Evolutionary conservation across 257 asterid genomes (phyloP), one percentile per base, ranked within the genome.

Genomic region (Striga asiatica): DNA sequence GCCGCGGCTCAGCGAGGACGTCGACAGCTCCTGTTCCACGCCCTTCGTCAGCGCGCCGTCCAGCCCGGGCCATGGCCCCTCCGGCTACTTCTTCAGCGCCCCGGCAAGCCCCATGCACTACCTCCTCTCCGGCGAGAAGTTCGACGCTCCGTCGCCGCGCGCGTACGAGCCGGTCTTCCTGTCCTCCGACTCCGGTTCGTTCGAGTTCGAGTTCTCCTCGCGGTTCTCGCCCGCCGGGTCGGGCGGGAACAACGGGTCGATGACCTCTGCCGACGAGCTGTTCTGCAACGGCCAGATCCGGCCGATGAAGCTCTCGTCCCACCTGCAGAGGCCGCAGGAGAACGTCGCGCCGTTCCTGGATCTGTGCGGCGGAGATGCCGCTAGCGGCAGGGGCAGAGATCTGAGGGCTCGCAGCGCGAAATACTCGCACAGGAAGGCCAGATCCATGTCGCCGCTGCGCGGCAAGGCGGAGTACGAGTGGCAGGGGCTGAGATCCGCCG

Each of bases 271-370:
- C 0, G 88, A 80, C 9, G 84, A 80, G 57, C 66, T 80, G 34
- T 80, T 80, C 62, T 62, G 61, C 63, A 76, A 80, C 61, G 88
- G 88, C 6, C 81, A 80, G 84, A 80, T 80, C 76, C 81, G 81
- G 9, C 88, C 88, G 19, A 74, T 71, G 71, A 76, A 67, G 8
- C 54, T 71, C 19, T 79, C 78, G 8, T 70, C 78, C n/a, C 86
- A 76, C 54, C 45, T 71, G 29, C 62, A 66, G 70, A 50, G 66
- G 34, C 71, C 77, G 12, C 81, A 75, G 62, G 74, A 66, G 2
- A 23, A 19, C 8, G 56, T 27, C 13, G 58, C 56, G 9, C 52
- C 71, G 4, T 47, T 66, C 17, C 45, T 38, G 35, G 76, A 70
- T 73, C 77, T 52, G 31, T 63, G 35, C 28, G 13, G 41, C 17